phyloP scores from a whole-genome alignment of 345 rosid genomes.

The Bruguiera gymnorhiza region DNA sequence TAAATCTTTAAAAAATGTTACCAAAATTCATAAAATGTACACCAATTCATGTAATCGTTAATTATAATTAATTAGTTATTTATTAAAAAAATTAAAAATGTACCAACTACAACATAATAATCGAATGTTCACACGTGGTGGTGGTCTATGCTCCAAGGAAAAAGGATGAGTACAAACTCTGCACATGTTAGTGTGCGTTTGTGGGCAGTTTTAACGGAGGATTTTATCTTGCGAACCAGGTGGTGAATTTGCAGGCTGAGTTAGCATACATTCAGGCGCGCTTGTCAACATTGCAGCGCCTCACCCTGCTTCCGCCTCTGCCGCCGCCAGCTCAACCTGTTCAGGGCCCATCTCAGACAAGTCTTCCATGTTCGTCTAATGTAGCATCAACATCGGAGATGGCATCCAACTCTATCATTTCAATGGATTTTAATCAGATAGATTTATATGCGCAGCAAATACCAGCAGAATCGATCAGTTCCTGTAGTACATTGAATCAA shows the following conservation, averaged over 20 bases:
- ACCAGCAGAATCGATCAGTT: slow-evolving; percentile 10
- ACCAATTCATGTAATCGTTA: too few species aligned
- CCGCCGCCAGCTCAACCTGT: slow-evolving; percentile 14
- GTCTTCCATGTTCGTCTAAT: slow-evolving; percentile 14
- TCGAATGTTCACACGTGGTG: too few species aligned
- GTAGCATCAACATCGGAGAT: slow-evolving; percentile 21
- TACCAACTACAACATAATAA: too few species aligned
- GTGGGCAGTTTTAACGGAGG: neutral
- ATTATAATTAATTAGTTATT: too few species aligned
- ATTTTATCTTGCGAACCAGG: slow-evolving; percentile 30
- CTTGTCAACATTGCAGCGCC: slow-evolving; percentile 47
- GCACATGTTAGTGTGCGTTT: too few species aligned
- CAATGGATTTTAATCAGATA: slow-evolving; percentile 28
- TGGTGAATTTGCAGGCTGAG: slow-evolving; percentile 75
- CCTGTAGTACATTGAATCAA: slow-evolving; percentile 17
- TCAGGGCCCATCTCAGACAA: slow-evolving; percentile 15
- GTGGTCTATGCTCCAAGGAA: too few species aligned
- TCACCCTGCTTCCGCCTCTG: slow-evolving; percentile 16
- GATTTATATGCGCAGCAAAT: slow-evolving; percentile 11
- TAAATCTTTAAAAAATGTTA: too few species aligned
- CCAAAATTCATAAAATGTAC: too few species aligned
- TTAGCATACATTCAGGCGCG: slow-evolving; percentile 62
- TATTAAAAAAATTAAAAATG: too few species aligned
- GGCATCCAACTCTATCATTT: slow-evolving; percentile 26
- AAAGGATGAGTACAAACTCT: too few species aligned